phyloP scores from a whole-genome alignment of 371 early-diverging fungal genomes.

The Chytridium lagenaria region DNA sequence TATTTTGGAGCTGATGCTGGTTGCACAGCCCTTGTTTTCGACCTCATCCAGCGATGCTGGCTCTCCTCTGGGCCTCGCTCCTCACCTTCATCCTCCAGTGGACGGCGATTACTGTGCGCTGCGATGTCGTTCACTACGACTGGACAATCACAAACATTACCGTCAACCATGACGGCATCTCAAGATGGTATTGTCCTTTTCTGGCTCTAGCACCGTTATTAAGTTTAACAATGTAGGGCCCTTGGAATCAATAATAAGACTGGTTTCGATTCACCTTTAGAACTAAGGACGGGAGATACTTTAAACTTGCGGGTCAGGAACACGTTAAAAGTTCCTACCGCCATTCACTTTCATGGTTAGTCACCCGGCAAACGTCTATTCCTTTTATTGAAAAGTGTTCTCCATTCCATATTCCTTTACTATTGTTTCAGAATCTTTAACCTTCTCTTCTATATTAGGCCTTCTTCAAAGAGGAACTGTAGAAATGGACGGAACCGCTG shows the following conservation, averaged over 20 bases:
- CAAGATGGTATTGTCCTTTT: conserved; percentile 8
- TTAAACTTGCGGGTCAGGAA: conserved; percentile 50
- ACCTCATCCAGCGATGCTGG: too few relatives aligned
- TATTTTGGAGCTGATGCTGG: too few relatives aligned
- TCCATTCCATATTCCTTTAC: too few relatives aligned
- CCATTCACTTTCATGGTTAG: conserved; percentile 74
- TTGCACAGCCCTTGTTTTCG: too few relatives aligned
- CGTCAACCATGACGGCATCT: conserved; percentile 32
- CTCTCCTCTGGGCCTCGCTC: too few relatives aligned
- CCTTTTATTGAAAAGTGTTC: not conserved
- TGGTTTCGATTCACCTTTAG: conserved; percentile 14
- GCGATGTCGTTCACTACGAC: conserved; percentile 20
- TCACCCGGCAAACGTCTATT: not conserved
- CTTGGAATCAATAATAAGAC: not conserved
- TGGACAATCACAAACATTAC: conserved; percentile 29
- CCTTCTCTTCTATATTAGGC: too few relatives aligned
- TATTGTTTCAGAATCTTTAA: too few relatives aligned
- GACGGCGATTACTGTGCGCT: too few relatives aligned
- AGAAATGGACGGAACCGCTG: conserved; percentile 68
- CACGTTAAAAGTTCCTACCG: conserved; percentile 59
- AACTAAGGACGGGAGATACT: conserved; percentile 25
- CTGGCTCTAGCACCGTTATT: not conserved
- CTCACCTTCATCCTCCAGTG: too few relatives aligned
- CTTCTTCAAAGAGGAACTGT: conserved; percentile 66
- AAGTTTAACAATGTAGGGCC: not conserved